These are phyloP conservation scores for Herpetomonas muscarum DNA, from an alignment of 208 protist genomes.

Conservation along the genomic window DNA sequence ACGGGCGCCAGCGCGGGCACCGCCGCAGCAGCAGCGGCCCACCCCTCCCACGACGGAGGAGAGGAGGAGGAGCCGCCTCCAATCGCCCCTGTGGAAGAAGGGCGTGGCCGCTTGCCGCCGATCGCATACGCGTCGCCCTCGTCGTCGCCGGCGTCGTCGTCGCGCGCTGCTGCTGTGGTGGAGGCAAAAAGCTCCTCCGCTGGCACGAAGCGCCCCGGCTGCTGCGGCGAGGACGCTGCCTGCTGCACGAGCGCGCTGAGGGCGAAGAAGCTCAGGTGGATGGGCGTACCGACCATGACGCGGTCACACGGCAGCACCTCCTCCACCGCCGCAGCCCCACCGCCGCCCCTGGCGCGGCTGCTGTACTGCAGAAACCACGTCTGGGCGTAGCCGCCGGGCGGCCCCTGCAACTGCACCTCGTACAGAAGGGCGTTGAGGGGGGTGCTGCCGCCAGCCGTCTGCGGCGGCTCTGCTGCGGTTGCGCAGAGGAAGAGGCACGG, in stretches of 20 bases:
- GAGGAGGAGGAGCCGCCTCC: constrained; percentile 7
- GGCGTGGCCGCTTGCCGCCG: no score
- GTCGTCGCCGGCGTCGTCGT: no score
- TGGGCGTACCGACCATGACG: constrained; percentile 42
- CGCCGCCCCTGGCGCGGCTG: constrained; percentile 6
- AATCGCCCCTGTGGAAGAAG: no score
- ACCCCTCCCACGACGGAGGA: constrained; percentile 35
- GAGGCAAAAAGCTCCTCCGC: constrained; percentile 10
- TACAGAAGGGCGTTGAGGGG: constrained; percentile 8
- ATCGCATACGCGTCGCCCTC: no score
- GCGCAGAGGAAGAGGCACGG: constrained; percentile 28
- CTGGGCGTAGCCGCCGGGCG: constrained; percentile 45
- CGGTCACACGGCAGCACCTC: not conserved
- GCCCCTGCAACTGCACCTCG: constrained; percentile 42
- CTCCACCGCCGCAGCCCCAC: not conserved
- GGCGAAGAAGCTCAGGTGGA: constrained; percentile 62
- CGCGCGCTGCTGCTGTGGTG: not conserved
- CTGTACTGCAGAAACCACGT: constrained; percentile 48
- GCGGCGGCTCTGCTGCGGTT: not conserved
- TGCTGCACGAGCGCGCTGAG: constrained; percentile 29
- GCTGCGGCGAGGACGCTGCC: constrained; percentile 2
- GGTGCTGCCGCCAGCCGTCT: not conserved
- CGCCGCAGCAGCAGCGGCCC: constrained; percentile 35
- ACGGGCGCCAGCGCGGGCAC: constrained; percentile 22
- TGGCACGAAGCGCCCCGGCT: constrained; percentile 12